phyloP scores from a whole-genome alignment of 2,329 filamentous ascomycete species.

The Pseudogymnoascus sp. region DNA sequence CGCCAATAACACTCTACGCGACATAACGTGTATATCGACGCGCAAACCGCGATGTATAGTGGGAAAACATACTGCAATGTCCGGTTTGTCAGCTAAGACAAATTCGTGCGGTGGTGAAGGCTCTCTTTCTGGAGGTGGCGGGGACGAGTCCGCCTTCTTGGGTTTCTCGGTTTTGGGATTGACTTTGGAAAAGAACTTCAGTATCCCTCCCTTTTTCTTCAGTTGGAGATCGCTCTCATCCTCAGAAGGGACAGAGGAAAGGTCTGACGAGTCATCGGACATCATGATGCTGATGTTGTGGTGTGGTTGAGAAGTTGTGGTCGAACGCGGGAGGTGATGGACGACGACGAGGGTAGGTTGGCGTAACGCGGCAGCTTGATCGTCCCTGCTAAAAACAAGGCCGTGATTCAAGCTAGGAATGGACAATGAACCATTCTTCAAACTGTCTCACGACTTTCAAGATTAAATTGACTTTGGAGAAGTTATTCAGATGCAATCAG shows the following conservation, averaged over 20 bases:
- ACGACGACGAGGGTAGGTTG: neutral
- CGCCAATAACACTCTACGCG: slow-evolving; percentile 35
- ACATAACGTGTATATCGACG: slow-evolving; percentile 41
- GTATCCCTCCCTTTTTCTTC: slow-evolving; percentile 47
- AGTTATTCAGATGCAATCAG: neutral
- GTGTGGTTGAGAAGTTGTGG: slow-evolving; percentile 10
- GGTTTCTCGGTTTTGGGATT: slow-evolving; percentile 33
- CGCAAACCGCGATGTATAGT: slow-evolving; percentile 33
- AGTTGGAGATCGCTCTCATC: slow-evolving; percentile 44
- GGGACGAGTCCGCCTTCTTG: slow-evolving; percentile 45
- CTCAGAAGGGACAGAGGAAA: slow-evolving; percentile 50
- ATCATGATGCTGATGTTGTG: slow-evolving; percentile 27
- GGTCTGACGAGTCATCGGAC: slow-evolving; percentile 54
- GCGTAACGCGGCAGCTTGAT: neutral
- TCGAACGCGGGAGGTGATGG: neutral
- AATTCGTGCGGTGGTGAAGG: slow-evolving; percentile 87
- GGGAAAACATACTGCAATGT: slow-evolving; percentile 71
- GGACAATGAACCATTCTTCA: neutral
- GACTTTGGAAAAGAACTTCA: slow-evolving; percentile 56
- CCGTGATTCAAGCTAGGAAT: neutral
- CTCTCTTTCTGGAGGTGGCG: slow-evolving; percentile 66
- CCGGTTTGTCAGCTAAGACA: slow-evolving; percentile 79
- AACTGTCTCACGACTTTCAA: slow-evolving; percentile 2
- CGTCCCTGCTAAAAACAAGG: neutral
- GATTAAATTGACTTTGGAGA: slow-evolving; percentile 1